Percentiles rank a stretch among this genome's conserved stretches.
Conservation (phyloP, 306 rosid genomes). For the Inga oerstediana region DNA sequence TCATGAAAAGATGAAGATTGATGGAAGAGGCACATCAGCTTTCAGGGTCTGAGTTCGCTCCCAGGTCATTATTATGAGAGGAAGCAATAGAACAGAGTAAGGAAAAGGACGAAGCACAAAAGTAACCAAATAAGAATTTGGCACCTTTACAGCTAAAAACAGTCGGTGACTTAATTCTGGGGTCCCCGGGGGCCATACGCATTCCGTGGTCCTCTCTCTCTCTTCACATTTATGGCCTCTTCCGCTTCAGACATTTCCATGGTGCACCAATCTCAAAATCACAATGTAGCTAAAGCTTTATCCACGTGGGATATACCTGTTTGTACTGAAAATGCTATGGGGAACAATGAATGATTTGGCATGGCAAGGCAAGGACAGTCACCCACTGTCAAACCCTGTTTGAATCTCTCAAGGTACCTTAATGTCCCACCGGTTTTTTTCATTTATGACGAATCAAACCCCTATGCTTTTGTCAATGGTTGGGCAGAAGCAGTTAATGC, state of each 20-base stretch:
- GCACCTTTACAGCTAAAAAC: constrained; percentile 39
- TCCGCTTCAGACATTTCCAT: constrained; percentile 6
- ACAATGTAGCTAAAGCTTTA: background rate
- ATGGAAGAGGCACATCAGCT: constrained; percentile 9
- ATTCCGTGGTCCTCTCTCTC: constrained; percentile 19
- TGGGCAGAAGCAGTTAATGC: constrained; percentile 25
- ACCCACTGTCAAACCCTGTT: background rate
- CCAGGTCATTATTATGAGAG: constrained; percentile 1
- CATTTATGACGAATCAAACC: constrained; percentile 20
- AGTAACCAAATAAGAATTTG: constrained; percentile 30
- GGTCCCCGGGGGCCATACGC: constrained; percentile 21
- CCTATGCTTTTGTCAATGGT: constrained; percentile 17
- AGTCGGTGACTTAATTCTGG: background rate
- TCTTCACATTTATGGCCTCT: background rate
- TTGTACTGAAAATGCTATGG: constrained; percentile 1
- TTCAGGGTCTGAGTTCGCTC: constrained; percentile 17
- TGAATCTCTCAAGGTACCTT: constrained; percentile 15
- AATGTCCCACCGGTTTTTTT: background rate
- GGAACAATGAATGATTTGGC: constrained; percentile 13
- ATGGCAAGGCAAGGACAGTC: constrained; percentile 10
- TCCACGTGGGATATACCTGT: constrained; percentile 23
- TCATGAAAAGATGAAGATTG: background rate
- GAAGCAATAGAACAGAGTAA: constrained; percentile 26
- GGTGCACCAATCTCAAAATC: background rate
- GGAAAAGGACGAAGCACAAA: constrained; percentile 14